Base-by-base conservation (phyloP, 2,329 filamentous ascomycete species). In the Didymella pomorum region DNA sequence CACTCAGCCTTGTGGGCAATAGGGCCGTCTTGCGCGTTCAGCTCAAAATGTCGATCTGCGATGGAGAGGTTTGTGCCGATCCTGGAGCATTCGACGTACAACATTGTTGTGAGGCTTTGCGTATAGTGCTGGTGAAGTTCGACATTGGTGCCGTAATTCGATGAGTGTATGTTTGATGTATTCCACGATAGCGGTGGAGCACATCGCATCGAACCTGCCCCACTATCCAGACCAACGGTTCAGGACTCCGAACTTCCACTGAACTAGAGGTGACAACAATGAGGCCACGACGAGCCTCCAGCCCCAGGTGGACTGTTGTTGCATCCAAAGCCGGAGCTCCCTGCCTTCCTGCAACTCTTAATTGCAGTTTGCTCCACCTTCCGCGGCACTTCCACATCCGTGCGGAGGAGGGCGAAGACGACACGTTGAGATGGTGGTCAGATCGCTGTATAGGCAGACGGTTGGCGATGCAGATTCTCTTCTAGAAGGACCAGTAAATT, bases 181-280 rank as follows among this genome's bases (percentile, higher is more conserved):
- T 58, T 46, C 26, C 31, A 23, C 49, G 56, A 58, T 58, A 58
- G 56, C 45, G 45, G 50, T 58, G 56, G 56, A 58, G 56, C 49
- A 53, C 25, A 46, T 41, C 33, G 44, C 37, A 41, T 42, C 33
- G 39, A 35, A 31, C 39, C 6, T 25, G 50, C 29, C 56, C 56
- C 56, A 51, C 56, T 50, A 42, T 35, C 39, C 50, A 45, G 41
- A 28, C 29, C 50, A 33, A 26, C 21, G 39, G 39, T 45, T 45
- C 37, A 45, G 20, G 23, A 35, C n/a, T 26, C 39, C 39, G 25
- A 53, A 54, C 16, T 46, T 45, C 16, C 4, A 16, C 45, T 29
- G 39, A 37, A 33, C 25, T 28, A 45, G 29, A 46, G 39, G 20
- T 46, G 31, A 45, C 41, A 45, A 29, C 31, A 16, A 42, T 31